Conservation (phyloP, 1,139 yeast genomes). For the Lodderomyces margitis region DNA sequence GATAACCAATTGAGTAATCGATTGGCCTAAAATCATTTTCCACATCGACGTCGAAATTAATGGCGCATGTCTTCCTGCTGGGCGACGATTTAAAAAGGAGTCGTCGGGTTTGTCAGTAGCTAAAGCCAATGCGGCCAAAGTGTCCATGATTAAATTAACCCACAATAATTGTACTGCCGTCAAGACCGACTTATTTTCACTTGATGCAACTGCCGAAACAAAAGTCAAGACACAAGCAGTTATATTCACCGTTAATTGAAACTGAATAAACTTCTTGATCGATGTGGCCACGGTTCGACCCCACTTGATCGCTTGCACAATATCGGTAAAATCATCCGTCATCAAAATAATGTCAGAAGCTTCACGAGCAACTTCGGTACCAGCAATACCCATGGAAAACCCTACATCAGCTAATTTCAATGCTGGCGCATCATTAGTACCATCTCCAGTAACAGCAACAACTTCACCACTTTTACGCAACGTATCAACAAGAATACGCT, state of each 20-base stretch:
- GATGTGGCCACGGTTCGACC: conserved; percentile 96
- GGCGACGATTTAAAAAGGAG: conserved; percentile 72
- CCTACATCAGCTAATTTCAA: conserved; percentile 90
- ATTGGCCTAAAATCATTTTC: conserved; percentile 96
- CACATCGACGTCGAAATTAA: conserved; percentile 91
- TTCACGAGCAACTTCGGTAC: conserved; percentile 93
- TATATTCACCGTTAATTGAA: conserved; percentile 91
- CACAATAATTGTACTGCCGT: conserved; percentile 96
- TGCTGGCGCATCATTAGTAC: conserved; percentile 97
- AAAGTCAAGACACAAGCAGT: conserved; percentile 94
- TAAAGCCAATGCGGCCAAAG: conserved; percentile 93
- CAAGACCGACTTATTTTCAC: conserved; percentile 77
- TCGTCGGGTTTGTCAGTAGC: conserved; percentile 97
- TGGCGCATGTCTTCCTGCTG: conserved; percentile 80
- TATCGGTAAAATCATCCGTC: conserved; percentile 94
- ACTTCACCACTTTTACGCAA: conserved; percentile 81
- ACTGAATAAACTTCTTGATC: conserved; percentile 91
- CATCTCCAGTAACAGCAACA: conserved; percentile 98
- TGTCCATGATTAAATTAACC: conserved; percentile 98
- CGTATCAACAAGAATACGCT: conserved; percentile 81
- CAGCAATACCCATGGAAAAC: conserved; percentile 90
- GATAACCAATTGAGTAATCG: conserved; percentile 69
- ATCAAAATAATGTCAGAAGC: conserved; percentile 92
- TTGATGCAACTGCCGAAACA: conserved; percentile 85
- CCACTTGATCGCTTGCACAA: conserved; percentile 98